Evolutionary conservation across 2,329 filamentous ascomycete species (phyloP), one percentile per base, ranked within the genome.

Genomic region (Beauveria sp.): DNA sequence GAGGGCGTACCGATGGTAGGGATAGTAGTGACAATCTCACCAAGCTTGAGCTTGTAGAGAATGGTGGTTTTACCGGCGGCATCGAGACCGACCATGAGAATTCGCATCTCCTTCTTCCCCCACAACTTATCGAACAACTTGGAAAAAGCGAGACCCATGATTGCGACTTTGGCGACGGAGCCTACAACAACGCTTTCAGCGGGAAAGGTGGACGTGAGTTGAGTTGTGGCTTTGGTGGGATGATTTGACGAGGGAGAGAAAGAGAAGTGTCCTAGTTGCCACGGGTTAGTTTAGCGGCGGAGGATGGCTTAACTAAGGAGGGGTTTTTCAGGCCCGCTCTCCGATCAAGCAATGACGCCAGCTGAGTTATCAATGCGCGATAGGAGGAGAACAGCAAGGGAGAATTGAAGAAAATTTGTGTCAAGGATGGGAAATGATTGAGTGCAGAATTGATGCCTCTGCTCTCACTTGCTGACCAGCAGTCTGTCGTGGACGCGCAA

Each of bases 91-190:
- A 99, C 93, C 95, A 99, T 99, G 80, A 99, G 80, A 83, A 99
- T 97, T 85, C 95, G 88, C 95, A 99, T 99, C 87, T 99, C 95
- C 88, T 98, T 98, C 89, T 96, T 96, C 75, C 93, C 92, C 89
- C 91, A 96, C 79, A 98, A 86, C 82, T 89, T 87, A 77, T 96
- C 91, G 79, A 98, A 95, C 75, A 98, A 78, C 86, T 95, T 96
- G 73, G 93, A 98, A 81, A 98, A 91, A 76, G 89, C 87, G 79
- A 98, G 86, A 96, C 95, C 95, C 95, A 99, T 99, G 79, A 79
- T 93, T 82, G 84, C 83, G 83, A 78, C 76, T 73, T 69, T 62
- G 71, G 71, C 73, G 70, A 67, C 68, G 67, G 67, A 61, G 71
- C 69, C 72, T 65, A 68, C 65, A 63, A 53, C 49, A 45, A 56